Base-by-base conservation (phyloP, 73 alveolate genomes). In the Tetrahymena malaccensis region DNA sequence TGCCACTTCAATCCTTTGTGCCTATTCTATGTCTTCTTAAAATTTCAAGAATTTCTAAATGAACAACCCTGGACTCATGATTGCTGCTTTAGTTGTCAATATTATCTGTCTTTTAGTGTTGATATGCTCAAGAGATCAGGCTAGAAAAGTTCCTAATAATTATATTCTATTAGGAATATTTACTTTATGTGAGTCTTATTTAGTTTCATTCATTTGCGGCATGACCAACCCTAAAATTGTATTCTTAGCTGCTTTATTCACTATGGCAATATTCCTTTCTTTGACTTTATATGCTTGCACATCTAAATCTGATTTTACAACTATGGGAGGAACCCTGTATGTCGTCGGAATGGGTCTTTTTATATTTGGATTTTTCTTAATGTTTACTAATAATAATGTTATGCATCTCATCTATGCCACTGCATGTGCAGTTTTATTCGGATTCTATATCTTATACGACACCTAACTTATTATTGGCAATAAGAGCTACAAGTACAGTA, bases 261-360 rank as follows among this genome's bases (percentile, higher is more conserved):
- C 99, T 16, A 95, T 98, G 38, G 99, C 98, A 55, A 97, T 99
- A 43, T 97, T 98, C 44, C 43, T 98, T 38, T 97, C 98, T 22
- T 97, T 99, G 43, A 98, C 99, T n/a, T 38, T 98, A 44, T 99
- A 98, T 96, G 99, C 99, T 1, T 85, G 94, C 43, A 97, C 98
- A 37, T 98, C 99, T 38, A 97, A 96, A 35, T 35, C 85, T 34
- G 99, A 99, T 94, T 98, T 98, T 96, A 98, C 99, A 16, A 94
- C 94, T 56, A 95, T 97, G 55, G 98, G 98, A 13, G 99, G 99
- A 43, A 58, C 96, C 55, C 34, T 96, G 38, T 94, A 94, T 43
- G 96, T 96, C 11, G 34, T 97, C 34, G 96, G 96, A 16, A 96
- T 97, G 25, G 96, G 96, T 85, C 85, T 98, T 38, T 40, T 97